Conservation (phyloP, 163 green algal genomes). For the Volvox carteri region DNA sequence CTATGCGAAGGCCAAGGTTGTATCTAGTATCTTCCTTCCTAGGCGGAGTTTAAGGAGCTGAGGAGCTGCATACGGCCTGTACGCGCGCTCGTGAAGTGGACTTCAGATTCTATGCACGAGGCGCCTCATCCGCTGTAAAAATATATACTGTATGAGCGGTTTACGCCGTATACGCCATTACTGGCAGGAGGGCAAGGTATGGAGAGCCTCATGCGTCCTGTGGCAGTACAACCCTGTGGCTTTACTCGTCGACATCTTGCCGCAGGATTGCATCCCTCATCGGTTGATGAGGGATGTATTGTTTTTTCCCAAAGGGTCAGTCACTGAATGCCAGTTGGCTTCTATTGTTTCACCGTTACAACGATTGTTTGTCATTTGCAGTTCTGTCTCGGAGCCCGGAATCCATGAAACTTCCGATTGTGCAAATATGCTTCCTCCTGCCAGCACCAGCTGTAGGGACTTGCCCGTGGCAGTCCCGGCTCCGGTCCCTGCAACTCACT, state of each 20-base stretch:
- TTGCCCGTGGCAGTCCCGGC: too few species aligned
- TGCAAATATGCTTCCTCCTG: background rate
- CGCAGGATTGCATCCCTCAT: background rate
- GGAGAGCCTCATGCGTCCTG: background rate
- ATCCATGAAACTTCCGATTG: too few species aligned
- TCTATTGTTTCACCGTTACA: too few species aligned
- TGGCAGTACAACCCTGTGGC: background rate
- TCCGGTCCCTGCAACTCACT: background rate
- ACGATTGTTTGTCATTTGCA: too few species aligned
- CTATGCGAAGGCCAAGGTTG: too few species aligned
- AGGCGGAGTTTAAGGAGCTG: background rate
- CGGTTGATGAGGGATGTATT: too few species aligned
- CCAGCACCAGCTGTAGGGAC: background rate
- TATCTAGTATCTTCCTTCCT: too few species aligned
- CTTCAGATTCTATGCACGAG: background rate
- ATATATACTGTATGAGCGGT: background rate
- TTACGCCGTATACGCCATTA: background rate
- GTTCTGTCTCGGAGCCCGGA: too few species aligned
- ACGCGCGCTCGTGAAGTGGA: background rate
- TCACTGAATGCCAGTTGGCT: too few species aligned
- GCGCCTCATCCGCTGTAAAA: background rate
- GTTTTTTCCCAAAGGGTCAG: too few species aligned
- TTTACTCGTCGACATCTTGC: background rate
- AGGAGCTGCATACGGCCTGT: background rate
- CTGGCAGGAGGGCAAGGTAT: background rate